Percentiles rank a stretch among this genome's conserved stretches.
phyloP scores from a whole-genome alignment of 805 yeast species.

The Cyberlindnera maritima region DNA sequence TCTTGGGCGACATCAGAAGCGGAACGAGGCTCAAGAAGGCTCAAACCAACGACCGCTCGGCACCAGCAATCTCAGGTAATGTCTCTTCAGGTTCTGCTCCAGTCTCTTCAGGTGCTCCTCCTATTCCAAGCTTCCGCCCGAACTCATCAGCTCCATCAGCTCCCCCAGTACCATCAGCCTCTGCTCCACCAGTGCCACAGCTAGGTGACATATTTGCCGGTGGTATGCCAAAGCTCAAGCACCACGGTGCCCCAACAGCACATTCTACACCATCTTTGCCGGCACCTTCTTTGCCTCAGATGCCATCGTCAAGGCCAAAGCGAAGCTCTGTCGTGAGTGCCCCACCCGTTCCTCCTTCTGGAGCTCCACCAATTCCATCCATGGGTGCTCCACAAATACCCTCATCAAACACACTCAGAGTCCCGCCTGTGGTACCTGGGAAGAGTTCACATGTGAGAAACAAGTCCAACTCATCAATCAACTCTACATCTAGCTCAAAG shows the following conservation, averaged over 20 bases:
- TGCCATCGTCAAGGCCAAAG: slow-evolving; percentile 27
- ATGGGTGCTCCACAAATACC: slow-evolving; percentile 26
- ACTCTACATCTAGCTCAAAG: slow-evolving; percentile 6
- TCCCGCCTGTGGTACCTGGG: slow-evolving; percentile 18
- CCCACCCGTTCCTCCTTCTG: slow-evolving; percentile 20
- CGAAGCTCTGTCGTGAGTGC: slow-evolving; percentile 9
- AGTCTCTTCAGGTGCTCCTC: slow-evolving; percentile 8
- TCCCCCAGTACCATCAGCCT: slow-evolving; percentile 15
- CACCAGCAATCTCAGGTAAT: slow-evolving; percentile 47
- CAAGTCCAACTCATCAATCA: slow-evolving; percentile 16
- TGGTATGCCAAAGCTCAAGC: slow-evolving; percentile 26
- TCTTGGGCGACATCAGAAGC: slow-evolving; percentile 81
- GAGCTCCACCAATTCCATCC: slow-evolving; percentile 22
- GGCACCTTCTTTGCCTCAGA: slow-evolving; percentile 15
- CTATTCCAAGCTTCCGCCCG: slow-evolving; percentile 11
- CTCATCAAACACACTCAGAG: slow-evolving; percentile 17
- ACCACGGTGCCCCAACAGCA: slow-evolving; percentile 12
- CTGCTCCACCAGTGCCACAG: slow-evolving; percentile 21
- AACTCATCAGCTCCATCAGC: slow-evolving; percentile 19
- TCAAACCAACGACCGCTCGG: slow-evolving; percentile 64
- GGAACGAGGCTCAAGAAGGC: slow-evolving; percentile 62
- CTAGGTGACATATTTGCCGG: slow-evolving; percentile 26
- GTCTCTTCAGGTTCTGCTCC: slow-evolving; percentile 14
- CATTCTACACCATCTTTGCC: slow-evolving; percentile 6
- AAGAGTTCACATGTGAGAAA: slow-evolving; percentile 19